Conservation (phyloP, 2,329 filamentous ascomycete species). For the Cryoendolithus antarcticus region DNA sequence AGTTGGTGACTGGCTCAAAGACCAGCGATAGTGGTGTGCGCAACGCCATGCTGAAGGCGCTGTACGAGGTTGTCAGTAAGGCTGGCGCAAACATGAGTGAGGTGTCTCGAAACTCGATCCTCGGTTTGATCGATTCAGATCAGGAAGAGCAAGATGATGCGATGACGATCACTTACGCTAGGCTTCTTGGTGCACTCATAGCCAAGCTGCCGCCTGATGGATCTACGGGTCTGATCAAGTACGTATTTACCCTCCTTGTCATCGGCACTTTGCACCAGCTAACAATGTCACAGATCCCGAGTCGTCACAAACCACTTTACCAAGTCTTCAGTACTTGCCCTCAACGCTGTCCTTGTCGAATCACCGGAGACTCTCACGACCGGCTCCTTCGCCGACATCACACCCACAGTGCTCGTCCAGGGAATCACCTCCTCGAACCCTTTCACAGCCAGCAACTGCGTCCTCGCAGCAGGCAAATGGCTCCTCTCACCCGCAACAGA, state of each 20-base stretch:
- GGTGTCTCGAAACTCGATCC: slow-evolving; percentile 68
- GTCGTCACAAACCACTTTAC: slow-evolving; percentile 65
- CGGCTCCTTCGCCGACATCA: slow-evolving; percentile 58
- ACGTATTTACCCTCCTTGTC: slow-evolving; percentile 10
- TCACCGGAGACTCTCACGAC: slow-evolving; percentile 58
- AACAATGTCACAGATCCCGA: slow-evolving; percentile 37
- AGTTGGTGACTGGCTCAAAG: slow-evolving; percentile 91
- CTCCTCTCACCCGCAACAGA: slow-evolving; percentile 54
- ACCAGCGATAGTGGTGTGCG: slow-evolving; percentile 76
- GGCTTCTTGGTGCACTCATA: slow-evolving; percentile 76
- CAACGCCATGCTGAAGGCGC: slow-evolving; percentile 90
- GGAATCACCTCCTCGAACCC: slow-evolving; percentile 60
- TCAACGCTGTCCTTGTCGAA: slow-evolving; percentile 82
- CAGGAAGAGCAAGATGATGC: slow-evolving; percentile 55
- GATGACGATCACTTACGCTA: slow-evolving; percentile 83
- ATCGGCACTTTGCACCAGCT: neutral
- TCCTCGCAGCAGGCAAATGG: slow-evolving; percentile 84
- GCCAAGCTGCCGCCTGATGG: slow-evolving; percentile 69
- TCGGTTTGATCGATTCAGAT: slow-evolving; percentile 79
- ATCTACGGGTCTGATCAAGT: slow-evolving; percentile 48
- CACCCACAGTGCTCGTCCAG: slow-evolving; percentile 63
- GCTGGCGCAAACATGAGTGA: slow-evolving; percentile 93
- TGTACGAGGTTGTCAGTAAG: slow-evolving; percentile 94
- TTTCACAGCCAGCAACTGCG: slow-evolving; percentile 67
- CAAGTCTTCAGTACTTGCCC: slow-evolving; percentile 66